Percentiles rank a stretch among this genome's conserved stretches.
These are phyloP conservation scores for Dicorynia guianensis DNA, from an alignment of 306 rosid genomes.

Conservation along the genomic window DNA sequence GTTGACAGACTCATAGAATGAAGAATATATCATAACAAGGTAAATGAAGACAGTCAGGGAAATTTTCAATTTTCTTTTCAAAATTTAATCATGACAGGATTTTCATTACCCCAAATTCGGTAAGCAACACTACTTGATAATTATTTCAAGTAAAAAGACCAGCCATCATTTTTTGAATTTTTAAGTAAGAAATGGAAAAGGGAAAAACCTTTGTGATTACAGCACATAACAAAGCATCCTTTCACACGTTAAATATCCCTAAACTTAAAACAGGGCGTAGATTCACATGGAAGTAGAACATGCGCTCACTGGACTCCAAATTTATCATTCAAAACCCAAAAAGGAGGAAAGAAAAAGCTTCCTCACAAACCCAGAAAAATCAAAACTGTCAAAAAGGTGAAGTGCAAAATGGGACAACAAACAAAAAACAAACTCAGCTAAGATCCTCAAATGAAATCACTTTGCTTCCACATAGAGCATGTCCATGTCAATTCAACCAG, in stretches of 20 bases:
- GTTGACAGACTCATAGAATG: too few species aligned
- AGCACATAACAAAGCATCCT: constrained; percentile 55
- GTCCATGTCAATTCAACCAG: not conserved
- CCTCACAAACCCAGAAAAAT: not conserved
- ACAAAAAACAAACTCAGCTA: not conserved
- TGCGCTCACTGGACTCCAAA: constrained; percentile 43
- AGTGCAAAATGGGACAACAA: not conserved
- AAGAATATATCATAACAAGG: constrained; percentile 9
- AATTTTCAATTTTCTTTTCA: constrained; percentile 3
- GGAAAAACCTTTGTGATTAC: constrained; percentile 35
- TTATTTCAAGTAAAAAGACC: not conserved
- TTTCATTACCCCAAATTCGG: not conserved
- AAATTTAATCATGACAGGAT: not conserved
- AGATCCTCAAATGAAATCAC: not conserved
- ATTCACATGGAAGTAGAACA: constrained; percentile 42
- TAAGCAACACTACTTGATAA: constrained; percentile 28
- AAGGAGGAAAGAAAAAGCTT: constrained; percentile 35
- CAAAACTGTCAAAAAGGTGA: not conserved
- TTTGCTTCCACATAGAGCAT: constrained; percentile 27
- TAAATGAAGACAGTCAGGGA: constrained; percentile 10
- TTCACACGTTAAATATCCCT: constrained; percentile 23
- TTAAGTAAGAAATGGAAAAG: constrained; percentile 43
- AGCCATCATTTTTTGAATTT: constrained; percentile 26
- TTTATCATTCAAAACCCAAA: not conserved
- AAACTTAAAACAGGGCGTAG: constrained; percentile 37